Evolutionary conservation across 805 yeast species (phyloP), one percentile per base, ranked within the genome.

Genomic region (Kodamaea hsintzibuensis): DNA sequence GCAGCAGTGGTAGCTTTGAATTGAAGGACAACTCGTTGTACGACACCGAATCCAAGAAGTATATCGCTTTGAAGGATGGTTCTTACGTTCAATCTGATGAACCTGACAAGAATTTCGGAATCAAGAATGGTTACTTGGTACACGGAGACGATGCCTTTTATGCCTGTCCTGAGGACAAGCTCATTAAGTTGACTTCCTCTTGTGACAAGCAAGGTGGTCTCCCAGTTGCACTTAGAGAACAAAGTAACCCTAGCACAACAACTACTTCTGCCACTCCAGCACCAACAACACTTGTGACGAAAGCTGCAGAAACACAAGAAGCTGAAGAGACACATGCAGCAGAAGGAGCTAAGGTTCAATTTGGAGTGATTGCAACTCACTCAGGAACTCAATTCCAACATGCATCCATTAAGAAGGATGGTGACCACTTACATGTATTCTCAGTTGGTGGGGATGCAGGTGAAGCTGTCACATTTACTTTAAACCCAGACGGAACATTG

Each of bases 361-460:
- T 61, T 33, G 62, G 59, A 2, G 54, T 65, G 18, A 33, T 57
- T 25, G 59, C 65, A 40, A 59, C 60, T 38, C 58, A 52, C 43
- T 60, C 69, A 2, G 71, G 70, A 2, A 47, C 65, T 5, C 27
- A 53, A 7, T 60, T 68, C 55, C 67, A 67, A 48, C 53, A 62
- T 55, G 44, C 57, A 10, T 47, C 62, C 6, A 62, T 65, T 57
- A 65, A 59, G 51, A 66, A 65, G 52, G 70, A 62, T n/a, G 60
- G 51, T 7, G 54, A 60, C 7, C 70, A 69, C 59, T 66, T 67
- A 7, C 68, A 65, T 46, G 71, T 67, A 1, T 69, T 68, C 53
- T 57, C 66, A 12, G 70, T 69, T 35, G 73, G 71, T 12, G 72
- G 71, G 3, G 14, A 44, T 33, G 62, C 61, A 14, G 73, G 72